Conservation (phyloP, 169 alveolate genomes). For the Babesia bigemina region DNA sequence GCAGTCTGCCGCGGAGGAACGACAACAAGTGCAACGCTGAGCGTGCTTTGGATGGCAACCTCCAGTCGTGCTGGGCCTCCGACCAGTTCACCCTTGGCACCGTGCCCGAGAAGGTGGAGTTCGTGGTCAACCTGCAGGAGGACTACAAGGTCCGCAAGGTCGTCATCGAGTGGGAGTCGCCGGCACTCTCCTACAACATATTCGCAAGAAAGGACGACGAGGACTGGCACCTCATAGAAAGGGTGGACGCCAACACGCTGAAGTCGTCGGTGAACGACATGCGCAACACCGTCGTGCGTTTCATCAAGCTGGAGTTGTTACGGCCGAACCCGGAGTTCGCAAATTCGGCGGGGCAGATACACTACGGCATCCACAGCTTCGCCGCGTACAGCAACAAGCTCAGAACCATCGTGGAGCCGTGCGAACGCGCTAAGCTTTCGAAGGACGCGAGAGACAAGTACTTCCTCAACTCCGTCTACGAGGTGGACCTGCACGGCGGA, state of each 20-base stretch:
- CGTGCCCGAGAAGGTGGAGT: constrained; percentile 73
- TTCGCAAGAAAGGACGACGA: constrained; percentile 74
- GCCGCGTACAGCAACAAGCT: constrained; percentile 82
- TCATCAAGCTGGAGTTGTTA: constrained; percentile 66
- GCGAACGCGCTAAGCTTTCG: constrained; percentile 81
- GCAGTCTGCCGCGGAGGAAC: constrained; percentile 74
- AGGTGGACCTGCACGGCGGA: constrained; percentile 76
- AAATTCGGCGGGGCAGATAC: constrained; percentile 57
- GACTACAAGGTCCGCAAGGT: constrained; percentile 73
- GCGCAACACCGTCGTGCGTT: constrained; percentile 71
- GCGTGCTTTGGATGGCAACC: constrained; percentile 83
- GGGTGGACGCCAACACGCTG: constrained; percentile 67
- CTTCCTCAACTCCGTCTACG: constrained; percentile 84
- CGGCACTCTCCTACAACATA: constrained; percentile 83
- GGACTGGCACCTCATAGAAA: constrained; percentile 40
- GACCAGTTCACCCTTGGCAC: constrained; percentile 73
- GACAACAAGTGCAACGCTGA: constrained; percentile 73
- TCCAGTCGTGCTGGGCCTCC: constrained; percentile 84
- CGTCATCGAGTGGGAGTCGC: constrained; percentile 85
- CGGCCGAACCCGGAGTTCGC: constrained; percentile 78
- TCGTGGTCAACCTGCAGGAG: constrained; percentile 81
- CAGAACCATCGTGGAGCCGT: constrained; percentile 85
- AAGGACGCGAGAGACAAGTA: constrained; percentile 89
- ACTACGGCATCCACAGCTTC: constrained; percentile 82
- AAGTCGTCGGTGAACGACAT: constrained; percentile 67